Conservation (phyloP, 805 yeast genomes). For the Wickerhamomyces xylosicus region DNA sequence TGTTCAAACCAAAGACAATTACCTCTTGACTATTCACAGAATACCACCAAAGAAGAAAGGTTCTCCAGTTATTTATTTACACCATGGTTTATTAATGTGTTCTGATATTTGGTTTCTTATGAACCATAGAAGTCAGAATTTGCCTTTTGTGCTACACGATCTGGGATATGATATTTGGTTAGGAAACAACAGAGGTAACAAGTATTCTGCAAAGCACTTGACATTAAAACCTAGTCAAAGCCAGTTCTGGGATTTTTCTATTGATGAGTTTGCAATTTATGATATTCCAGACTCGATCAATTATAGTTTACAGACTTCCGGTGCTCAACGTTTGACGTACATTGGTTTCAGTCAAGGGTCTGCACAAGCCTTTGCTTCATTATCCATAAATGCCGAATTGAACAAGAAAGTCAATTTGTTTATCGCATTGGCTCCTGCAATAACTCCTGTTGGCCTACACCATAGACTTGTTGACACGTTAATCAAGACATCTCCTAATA, state of each 20-base stretch:
- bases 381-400: slow-evolving; percentile 57
- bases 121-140: slow-evolving; percentile 34
- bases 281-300: slow-evolving; percentile 84
- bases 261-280: slow-evolving; percentile 86
- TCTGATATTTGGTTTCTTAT: slow-evolving; percentile 72
- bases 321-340: slow-evolving; percentile 50
- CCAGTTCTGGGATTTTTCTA: slow-evolving; percentile 79
- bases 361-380: slow-evolving; percentile 84
- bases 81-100: slow-evolving; percentile 87
- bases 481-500: slow-evolving; percentile 65
- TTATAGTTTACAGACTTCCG: slow-evolving; percentile 50
- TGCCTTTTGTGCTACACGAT: slow-evolving; percentile 72
- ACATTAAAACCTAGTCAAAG: slow-evolving; percentile 27
- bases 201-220: slow-evolving; percentile 76
- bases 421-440: slow-evolving; percentile 87
- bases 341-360: slow-evolving; percentile 93
- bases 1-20: slow-evolving; percentile 69
- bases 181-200: slow-evolving; percentile 89
- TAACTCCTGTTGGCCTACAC: slow-evolving; percentile 80
- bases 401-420: slow-evolving; percentile 46
- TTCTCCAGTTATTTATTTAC: slow-evolving; percentile 61
- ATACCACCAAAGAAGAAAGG: slow-evolving; percentile 30
- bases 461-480: slow-evolving; percentile 69
- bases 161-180: slow-evolving; percentile 91
- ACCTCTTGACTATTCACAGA: slow-evolving; percentile 66